Base-by-base conservation (phyloP, 768 basidiomycete genomes). In the Lentinus tigrinus region DNA sequence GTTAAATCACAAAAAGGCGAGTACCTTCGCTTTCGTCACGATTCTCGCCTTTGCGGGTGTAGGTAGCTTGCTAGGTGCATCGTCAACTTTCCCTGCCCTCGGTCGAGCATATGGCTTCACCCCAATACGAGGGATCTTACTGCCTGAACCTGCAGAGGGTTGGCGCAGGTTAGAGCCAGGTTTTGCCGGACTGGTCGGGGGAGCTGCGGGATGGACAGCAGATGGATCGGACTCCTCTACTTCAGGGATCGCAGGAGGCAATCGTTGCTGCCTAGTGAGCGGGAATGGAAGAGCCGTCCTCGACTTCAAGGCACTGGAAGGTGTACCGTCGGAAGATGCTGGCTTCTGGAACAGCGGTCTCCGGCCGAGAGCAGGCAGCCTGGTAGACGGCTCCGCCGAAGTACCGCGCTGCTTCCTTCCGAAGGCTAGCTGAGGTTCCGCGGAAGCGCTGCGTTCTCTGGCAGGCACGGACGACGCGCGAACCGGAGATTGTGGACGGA, bases 361-460 rank as follows among this genome's bases (percentile, higher is more conserved):
- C 10, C 51, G 53, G 11, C 56, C 51, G n/a, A 58, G 38, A 14
- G 56, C 56, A 16, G 64, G 53, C 6, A 47, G 49, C 11, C 52
- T 39, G 0, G 61, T 52, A 8, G 72, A 60, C 9, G 75, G 72
- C 55, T 77, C 79, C 13, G 68, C 71, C 38, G 78, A 77, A 27
- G 64, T 50, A 31, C 71, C 74, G 54, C 74, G 68, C 47, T 68
- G 67, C 43, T 65, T 68, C 47, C 58, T 58, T 10, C 47, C 52
- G 7, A 58, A 40, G 11, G 39, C 60, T 14, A 57, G 60, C 17
- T 53, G 38, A 10, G 62, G 63, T 39, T 68, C 65, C 3, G 52
- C 63, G 2, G 61, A 58, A 17, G 39, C 55, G 43, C 52, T 56
- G 24, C 57, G 63, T 26, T 54, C 57, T 21, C 50, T 43, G 13